Base-by-base conservation (phyloP, 2,329 filamentous ascomycete species). In the Colletotrichum acutatum region DNA sequence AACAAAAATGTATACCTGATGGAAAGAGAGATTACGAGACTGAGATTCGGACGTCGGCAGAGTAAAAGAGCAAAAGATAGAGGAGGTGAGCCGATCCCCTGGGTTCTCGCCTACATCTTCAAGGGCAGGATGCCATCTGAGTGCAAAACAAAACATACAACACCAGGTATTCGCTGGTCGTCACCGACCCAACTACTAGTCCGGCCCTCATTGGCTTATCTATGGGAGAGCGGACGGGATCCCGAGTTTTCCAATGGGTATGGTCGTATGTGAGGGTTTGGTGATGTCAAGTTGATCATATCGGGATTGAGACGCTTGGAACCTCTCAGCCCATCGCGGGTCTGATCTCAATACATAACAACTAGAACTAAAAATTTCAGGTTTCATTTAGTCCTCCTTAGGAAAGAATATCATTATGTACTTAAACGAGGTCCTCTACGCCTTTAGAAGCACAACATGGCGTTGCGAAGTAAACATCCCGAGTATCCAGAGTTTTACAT, bases 201-300 rank as follows among this genome's bases (percentile, higher is more conserved):
- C 67, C 61, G 52, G 67, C 67, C 60, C 67, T 66, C 68, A 60
- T 26, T 61, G 62, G 61, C 54, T 71, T 71, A 66, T 71, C 68
- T 66, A 71, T 66, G 68, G 68, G 68, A 71, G 68, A 71, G 68
- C 68, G 68, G 68, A 71, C 68, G 68, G 68, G 68, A 71, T 71
- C 68, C 63, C 68, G 68, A 70, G 67, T 70, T 70, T 22, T 70
- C 67, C 67, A 66, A 42, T 66, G 67, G 67, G 67, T 70, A 70
- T 70, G 67, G 67, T 66, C 61, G 67, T 59, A 70, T 70, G 67
- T 70, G 54, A 1, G 3, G 3, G 4, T 0, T 1, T 0, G 11
- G 0, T 0, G 8, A n/a, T 4, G 28, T 4, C 4, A 28, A 19
- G 12, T 14, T n/a, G n/a, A 9, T 2, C 1, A 26, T 26, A 42